These are phyloP conservation scores for Scytalidium sp. DNA, from an alignment of 2,329 filamentous ascomycete species.

Conservation along the genomic window DNA sequence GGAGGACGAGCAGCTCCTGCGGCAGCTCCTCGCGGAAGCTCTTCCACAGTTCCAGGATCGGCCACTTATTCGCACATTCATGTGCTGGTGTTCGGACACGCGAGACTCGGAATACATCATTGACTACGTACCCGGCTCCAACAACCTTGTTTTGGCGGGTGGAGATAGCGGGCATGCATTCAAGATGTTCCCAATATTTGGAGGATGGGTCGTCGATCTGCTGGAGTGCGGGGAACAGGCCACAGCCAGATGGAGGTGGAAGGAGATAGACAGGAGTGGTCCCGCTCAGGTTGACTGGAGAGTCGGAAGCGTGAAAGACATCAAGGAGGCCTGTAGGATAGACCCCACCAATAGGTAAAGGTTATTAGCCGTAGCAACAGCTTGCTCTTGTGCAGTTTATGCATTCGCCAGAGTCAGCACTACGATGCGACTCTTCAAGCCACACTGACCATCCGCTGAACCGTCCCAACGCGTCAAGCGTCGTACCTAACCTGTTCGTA, in stretches of 20 bases:
- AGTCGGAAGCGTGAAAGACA: neutral
- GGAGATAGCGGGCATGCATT: conserved; percentile 50
- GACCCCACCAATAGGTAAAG: no score
- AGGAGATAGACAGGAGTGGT: conserved; percentile 13
- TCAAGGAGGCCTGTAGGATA: no score
- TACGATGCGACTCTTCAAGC: no score
- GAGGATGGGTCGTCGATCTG: conserved; percentile 41
- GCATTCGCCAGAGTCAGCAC: no score
- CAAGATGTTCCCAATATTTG: conserved; percentile 50
- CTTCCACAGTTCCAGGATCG: conserved; percentile 44
- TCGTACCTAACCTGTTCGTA: no score
- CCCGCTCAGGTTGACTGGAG: neutral
- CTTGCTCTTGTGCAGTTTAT: no score
- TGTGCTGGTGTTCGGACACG: conserved; percentile 53
- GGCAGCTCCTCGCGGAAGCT: conserved; percentile 41
- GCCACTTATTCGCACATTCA: conserved; percentile 43
- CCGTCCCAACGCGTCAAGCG: no score
- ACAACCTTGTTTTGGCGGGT: conserved; percentile 38
- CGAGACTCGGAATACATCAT: conserved; percentile 47
- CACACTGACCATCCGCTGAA: no score
- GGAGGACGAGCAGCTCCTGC: conserved; percentile 43
- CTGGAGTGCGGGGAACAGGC: conserved; percentile 35
- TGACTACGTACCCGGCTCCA: conserved; percentile 43
- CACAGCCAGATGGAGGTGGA: conserved; percentile 42
- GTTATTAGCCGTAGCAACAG: no score